Evolutionary conservation across 2,329 filamentous ascomycete genomes (phyloP).

Genomic region (Neocatenulostroma microsporum): DNA sequence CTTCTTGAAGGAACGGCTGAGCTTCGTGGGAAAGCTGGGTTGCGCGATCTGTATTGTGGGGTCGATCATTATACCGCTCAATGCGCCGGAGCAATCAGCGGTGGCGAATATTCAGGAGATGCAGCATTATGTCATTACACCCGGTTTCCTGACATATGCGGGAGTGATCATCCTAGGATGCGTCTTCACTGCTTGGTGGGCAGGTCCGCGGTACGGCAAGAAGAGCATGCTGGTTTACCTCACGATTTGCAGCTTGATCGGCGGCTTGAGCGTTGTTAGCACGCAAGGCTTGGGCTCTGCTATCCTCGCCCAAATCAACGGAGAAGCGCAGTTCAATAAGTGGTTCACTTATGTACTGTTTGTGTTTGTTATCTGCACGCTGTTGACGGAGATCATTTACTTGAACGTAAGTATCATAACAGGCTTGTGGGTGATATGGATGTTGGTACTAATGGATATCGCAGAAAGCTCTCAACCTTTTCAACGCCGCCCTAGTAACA

Average conservation of each 20-base stretch:
- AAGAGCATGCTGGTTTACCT: slow-evolving; percentile 98
- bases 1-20: slow-evolving; percentile 90
- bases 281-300: slow-evolving; percentile 89
- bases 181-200: slow-evolving; percentile 65
- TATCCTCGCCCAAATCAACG: slow-evolving; percentile 76
- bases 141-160: slow-evolving; percentile 77
- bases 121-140: slow-evolving; percentile 76
- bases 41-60: slow-evolving; percentile 94
- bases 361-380: slow-evolving; percentile 80
- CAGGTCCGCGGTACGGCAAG: slow-evolving; percentile 82
- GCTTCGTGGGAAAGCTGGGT: slow-evolving; percentile 90
- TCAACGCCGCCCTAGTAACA: slow-evolving; percentile 93
- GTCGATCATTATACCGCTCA: slow-evolving; percentile 87
- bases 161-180: slow-evolving; percentile 74
- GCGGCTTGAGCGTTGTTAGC: slow-evolving; percentile 86
- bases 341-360: slow-evolving; percentile 94
- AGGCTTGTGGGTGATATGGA: too few species aligned
- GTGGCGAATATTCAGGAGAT: slow-evolving; percentile 86
- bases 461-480: slow-evolving; percentile 96
- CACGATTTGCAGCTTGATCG: slow-evolving; percentile 89
- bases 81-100: slow-evolving; percentile 78
- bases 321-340: slow-evolving; percentile 84
- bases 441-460: slow-evolving; percentile 18
- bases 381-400: slow-evolving; percentile 90
- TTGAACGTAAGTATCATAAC: slow-evolving; percentile 77